Percentiles rank a stretch among this genome's conserved stretches.
These are phyloP conservation scores for Malus sieversii DNA, from an alignment of 306 rosid species.

Conservation along the genomic window DNA sequence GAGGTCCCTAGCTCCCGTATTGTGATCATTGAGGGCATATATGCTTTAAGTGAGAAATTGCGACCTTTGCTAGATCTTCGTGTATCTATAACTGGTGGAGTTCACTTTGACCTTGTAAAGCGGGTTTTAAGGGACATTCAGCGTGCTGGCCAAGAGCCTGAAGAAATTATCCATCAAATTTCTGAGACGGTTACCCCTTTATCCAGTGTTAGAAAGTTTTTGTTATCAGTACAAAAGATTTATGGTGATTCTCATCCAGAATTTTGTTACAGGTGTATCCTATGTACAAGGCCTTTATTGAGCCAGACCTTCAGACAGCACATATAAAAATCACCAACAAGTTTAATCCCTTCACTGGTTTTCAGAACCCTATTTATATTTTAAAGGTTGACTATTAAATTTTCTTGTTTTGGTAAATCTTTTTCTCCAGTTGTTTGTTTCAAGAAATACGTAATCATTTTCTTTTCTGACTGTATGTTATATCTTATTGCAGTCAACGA, in stretches of 20 bases:
- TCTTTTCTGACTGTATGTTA: not conserved
- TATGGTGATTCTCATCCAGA: slow-evolving; percentile 13
- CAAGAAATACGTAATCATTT: slow-evolving; percentile 1
- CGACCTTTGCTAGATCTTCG: slow-evolving; percentile 94
- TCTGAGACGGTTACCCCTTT: slow-evolving; percentile 84
- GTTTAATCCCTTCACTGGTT: slow-evolving; percentile 92
- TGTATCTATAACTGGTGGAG: slow-evolving; percentile 94
- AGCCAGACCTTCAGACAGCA: slow-evolving; percentile 98
- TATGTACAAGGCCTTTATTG: slow-evolving; percentile 98
- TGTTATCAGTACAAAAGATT: slow-evolving; percentile 1
- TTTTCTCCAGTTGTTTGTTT: slow-evolving; percentile 5
- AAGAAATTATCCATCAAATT: slow-evolving; percentile 94
- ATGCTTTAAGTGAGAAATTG: slow-evolving; percentile 80
- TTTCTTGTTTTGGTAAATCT: not conserved
- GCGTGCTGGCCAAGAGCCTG: slow-evolving; percentile 97
- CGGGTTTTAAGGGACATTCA: slow-evolving; percentile 96
- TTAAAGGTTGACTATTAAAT: slow-evolving; percentile 47
- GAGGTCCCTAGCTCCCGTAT: slow-evolving; percentile 90
- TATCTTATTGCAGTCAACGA: slow-evolving; percentile 60
- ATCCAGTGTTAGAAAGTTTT: slow-evolving; percentile 23
- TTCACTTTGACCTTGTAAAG: slow-evolving; percentile 95
- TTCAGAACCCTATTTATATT: slow-evolving; percentile 90
- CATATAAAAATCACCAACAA: slow-evolving; percentile 87
- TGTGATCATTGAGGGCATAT: slow-evolving; percentile 86
- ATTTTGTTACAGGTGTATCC: slow-evolving; percentile 70